Evolutionary conservation across 441 rosid species (phyloP).

Genomic region (Codiaeum variegatum): DNA sequence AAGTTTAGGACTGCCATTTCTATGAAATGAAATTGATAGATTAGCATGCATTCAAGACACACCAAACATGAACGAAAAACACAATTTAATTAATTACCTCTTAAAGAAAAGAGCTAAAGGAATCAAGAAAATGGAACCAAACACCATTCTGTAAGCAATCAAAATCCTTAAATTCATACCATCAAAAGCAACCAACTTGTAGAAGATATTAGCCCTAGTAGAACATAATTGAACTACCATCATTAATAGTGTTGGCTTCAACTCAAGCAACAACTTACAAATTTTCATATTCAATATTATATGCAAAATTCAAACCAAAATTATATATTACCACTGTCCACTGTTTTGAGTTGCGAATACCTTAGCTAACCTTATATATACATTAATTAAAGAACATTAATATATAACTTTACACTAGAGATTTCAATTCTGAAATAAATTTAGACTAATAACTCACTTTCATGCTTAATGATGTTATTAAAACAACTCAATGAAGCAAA

Average conservation of each 20-base stretch:
- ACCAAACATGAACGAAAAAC: no score
- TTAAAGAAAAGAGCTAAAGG: conserved; percentile 19
- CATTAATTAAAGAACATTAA: not conserved
- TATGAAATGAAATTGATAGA: not conserved
- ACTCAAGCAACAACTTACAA: not conserved
- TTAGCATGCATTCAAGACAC: no score
- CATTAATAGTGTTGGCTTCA: conserved; percentile 6
- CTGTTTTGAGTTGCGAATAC: no score
- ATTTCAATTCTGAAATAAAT: not conserved
- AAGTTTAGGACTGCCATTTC: conserved; percentile 27
- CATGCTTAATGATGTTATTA: not conserved
- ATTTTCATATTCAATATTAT: no score
- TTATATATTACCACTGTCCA: no score
- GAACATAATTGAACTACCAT: not conserved
- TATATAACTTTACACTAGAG: not conserved
- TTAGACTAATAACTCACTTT: not conserved
- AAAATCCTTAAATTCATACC: conserved; percentile 18
- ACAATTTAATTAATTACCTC: not conserved
- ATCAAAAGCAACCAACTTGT: conserved; percentile 9
- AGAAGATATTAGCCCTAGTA: conserved; percentile 4
- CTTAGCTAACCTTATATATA: no score
- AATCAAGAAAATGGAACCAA: conserved; percentile 13
- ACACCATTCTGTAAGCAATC: conserved; percentile 20
- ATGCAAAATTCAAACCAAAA: no score
- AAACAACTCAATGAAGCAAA: not conserved